These are phyloP conservation scores for Saccharomycopsis oosterbeekiorum DNA, from an alignment of 805 yeast genomes.

Conservation along the genomic window DNA sequence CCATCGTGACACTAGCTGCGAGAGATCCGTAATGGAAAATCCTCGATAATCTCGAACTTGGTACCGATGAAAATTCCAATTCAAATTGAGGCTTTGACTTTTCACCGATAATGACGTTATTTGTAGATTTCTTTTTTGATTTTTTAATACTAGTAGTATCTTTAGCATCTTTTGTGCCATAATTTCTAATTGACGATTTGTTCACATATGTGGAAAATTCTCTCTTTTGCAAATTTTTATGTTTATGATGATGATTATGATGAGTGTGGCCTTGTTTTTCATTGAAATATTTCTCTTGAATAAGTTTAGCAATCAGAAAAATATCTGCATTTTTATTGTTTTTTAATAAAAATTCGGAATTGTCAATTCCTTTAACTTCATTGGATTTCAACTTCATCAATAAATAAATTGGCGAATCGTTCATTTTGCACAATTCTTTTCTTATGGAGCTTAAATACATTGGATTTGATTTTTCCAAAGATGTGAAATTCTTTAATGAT, in stretches of 20 bases:
- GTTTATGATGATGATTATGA: not conserved
- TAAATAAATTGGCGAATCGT: constrained; percentile 9
- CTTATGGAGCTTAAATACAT: constrained; percentile 1
- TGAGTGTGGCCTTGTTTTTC: not conserved
- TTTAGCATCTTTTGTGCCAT: not conserved
- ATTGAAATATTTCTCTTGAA: constrained; percentile 11
- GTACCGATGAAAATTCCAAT: constrained; percentile 63
- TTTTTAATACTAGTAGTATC: not conserved
- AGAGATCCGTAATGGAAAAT: constrained; percentile 86
- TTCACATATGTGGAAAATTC: constrained; percentile 2
- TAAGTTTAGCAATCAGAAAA: constrained; percentile 28
- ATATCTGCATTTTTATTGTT: constrained; percentile 23
- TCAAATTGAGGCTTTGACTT: constrained; percentile 33
- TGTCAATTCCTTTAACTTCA: constrained; percentile 8
- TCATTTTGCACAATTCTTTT: constrained; percentile 6
- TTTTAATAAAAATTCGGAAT: not conserved
- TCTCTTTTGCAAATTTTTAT: not conserved
- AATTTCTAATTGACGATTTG: not conserved
- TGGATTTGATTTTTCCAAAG: not conserved
- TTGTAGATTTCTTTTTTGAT: constrained; percentile 11
- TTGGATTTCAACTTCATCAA: constrained; percentile 11
- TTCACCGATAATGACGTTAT: constrained; percentile 23
- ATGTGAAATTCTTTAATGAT: not conserved
- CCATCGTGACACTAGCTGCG: constrained; percentile 85
- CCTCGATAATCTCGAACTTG: constrained; percentile 78